Percentiles rank a stretch among this genome's conserved stretches.
Evolutionary conservation across 306 rosid genomes (phyloP).

Genomic region (Vigna hirtella): DNA sequence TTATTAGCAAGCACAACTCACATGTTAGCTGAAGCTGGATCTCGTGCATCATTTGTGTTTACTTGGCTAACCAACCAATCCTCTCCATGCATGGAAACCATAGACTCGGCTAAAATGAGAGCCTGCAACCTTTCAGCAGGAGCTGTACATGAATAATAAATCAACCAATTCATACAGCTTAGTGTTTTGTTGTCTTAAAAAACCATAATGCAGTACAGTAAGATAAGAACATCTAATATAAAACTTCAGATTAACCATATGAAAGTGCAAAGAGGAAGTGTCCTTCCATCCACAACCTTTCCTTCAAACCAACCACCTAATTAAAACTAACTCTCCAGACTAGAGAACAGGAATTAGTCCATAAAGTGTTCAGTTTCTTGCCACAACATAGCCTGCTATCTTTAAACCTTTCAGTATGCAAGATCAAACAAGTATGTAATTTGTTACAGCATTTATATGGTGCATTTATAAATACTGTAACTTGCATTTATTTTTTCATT

Average conservation of each 20-base stretch:
- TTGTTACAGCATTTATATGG: background rate
- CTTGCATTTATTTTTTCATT: too few relatives aligned
- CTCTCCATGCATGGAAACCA: slow-evolving; percentile 73
- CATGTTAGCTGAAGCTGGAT: slow-evolving; percentile 75
- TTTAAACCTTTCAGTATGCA: too few relatives aligned
- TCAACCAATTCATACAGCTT: slow-evolving; percentile 1
- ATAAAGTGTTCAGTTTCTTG: slow-evolving; percentile 22
- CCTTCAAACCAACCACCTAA: slow-evolving; percentile 14
- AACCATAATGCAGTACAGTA: slow-evolving; percentile 29
- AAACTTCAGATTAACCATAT: slow-evolving; percentile 21
- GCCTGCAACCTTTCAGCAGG: slow-evolving; percentile 89
- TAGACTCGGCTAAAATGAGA: slow-evolving; percentile 83
- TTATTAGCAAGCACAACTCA: slow-evolving; percentile 44
- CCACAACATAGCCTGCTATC: too few relatives aligned
- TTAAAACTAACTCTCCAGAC: slow-evolving; percentile 13
- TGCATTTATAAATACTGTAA: background rate
- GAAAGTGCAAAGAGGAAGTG: slow-evolving; percentile 23
- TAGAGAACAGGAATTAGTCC: slow-evolving; percentile 17
- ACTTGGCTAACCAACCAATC: slow-evolving; percentile 71
- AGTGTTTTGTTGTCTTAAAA: slow-evolving; percentile 28
- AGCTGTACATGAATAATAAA: slow-evolving; percentile 61
- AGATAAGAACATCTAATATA: slow-evolving; percentile 10
- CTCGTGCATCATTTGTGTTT: slow-evolving; percentile 53
- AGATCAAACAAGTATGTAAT: background rate
- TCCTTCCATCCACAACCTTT: slow-evolving; percentile 16